Conservation (phyloP, 2,329 filamentous ascomycete genomes). For the Colletotrichum sp. region DNA sequence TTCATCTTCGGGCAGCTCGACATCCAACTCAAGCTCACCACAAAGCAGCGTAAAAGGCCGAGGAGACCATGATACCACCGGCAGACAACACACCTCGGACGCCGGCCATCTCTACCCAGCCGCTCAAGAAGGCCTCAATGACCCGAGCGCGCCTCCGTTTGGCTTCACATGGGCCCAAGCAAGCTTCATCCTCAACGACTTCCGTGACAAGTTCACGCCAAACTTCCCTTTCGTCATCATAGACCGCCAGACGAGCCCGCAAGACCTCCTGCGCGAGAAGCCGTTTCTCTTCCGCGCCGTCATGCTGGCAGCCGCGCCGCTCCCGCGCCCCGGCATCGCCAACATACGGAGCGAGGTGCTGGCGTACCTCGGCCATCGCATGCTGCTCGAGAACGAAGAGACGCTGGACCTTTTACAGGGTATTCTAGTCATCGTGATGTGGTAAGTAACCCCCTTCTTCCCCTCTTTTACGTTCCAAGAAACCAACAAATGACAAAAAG, state of each 20-base stretch:
- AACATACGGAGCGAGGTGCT: constrained; percentile 47
- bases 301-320: constrained; percentile 39
- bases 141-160: constrained; percentile 30
- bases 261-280: constrained; percentile 34
- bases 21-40: background rate
- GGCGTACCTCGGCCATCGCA: constrained; percentile 45
- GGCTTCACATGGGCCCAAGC: constrained; percentile 45
- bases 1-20: background rate
- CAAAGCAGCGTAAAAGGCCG: background rate
- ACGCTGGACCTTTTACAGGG: constrained; percentile 52
- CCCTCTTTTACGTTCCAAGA: background rate
- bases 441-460: constrained; percentile 35
- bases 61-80: background rate
- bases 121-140: background rate
- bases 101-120: background rate
- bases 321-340: constrained; percentile 30
- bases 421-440: constrained; percentile 48
- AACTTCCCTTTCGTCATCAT: constrained; percentile 44
- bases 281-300: constrained; percentile 44
- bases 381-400: constrained; percentile 45
- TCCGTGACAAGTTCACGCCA: constrained; percentile 34
- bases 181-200: constrained; percentile 37
- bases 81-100: background rate
- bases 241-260: constrained; percentile 31
- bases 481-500: constrained; percentile 24